Evolutionary conservation across 2,329 filamentous ascomycete genomes (phyloP).

Genomic region (Cadophora sp.): DNA sequence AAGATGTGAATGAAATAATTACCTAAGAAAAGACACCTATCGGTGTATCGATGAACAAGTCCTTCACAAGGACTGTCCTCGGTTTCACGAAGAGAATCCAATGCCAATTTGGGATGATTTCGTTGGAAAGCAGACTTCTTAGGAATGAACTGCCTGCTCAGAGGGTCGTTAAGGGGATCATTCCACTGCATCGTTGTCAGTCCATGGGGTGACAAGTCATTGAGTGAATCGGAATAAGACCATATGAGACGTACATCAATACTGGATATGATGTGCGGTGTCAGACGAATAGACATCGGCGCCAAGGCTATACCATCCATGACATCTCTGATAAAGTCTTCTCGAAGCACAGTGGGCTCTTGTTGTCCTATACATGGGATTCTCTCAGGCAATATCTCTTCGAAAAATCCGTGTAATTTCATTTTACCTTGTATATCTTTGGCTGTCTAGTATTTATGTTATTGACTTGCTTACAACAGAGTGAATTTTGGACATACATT

Average conservation of each 20-base stretch:
- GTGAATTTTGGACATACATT: slow-evolving; percentile 51
- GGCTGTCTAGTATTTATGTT: slow-evolving; percentile 46
- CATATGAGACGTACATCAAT: slow-evolving; percentile 49
- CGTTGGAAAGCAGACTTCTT: slow-evolving; percentile 57
- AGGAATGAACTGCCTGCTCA: slow-evolving; percentile 66
- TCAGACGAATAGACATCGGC: slow-evolving; percentile 66
- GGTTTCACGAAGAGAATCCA: slow-evolving; percentile 66
- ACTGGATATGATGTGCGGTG: slow-evolving; percentile 64
- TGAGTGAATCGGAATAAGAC: neutral
- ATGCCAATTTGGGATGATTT: slow-evolving; percentile 59
- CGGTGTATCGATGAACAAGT: slow-evolving; percentile 68
- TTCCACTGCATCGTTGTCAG: slow-evolving; percentile 49
- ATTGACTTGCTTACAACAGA: neutral
- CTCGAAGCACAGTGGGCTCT: slow-evolving; percentile 51
- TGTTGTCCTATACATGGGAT: slow-evolving; percentile 50
- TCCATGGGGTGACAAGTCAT: neutral
- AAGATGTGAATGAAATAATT: slow-evolving; percentile 34
- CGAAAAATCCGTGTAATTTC: slow-evolving; percentile 57
- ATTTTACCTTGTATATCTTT: slow-evolving; percentile 56
- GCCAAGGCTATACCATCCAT: slow-evolving; percentile 57
- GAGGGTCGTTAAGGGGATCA: slow-evolving; percentile 63
- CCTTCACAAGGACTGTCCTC: slow-evolving; percentile 61
- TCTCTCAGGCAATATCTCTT: slow-evolving; percentile 54
- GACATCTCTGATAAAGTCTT: slow-evolving; percentile 62
- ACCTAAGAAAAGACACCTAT: slow-evolving; percentile 68